Conservation (phyloP, 352 stramenopile genomes). For the Phytophthora constricta region DNA sequence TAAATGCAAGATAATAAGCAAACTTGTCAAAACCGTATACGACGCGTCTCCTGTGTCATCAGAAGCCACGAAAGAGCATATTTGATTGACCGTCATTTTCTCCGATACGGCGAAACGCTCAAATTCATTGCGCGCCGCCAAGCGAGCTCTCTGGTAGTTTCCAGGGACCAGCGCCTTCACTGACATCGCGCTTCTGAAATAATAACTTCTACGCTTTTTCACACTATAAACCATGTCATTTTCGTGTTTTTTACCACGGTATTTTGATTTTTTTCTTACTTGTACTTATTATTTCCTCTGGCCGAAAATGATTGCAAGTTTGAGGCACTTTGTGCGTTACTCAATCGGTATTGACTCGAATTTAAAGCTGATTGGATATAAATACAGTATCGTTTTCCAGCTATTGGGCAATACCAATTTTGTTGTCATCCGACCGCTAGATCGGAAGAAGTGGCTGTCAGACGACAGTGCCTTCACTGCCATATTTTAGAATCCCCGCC, state of each 20-base stretch:
- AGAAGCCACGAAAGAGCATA: neutral
- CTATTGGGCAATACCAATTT: slow-evolving; percentile 3
- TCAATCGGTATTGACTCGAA: no score
- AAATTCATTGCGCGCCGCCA: neutral
- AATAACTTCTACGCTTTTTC: no score
- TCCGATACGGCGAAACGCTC: neutral
- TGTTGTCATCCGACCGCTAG: neutral
- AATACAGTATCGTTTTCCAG: no score
- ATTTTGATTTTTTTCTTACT: no score
- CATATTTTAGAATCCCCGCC: neutral
- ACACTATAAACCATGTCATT: no score
- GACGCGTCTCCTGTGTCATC: neutral
- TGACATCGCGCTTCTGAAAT: no score
- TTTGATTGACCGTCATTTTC: neutral
- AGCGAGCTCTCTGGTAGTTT: neutral
- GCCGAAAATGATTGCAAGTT: no score
- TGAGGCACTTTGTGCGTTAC: no score
- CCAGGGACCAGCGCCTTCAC: neutral
- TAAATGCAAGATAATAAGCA: neutral
- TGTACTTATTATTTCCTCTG: no score
- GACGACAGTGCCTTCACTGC: neutral
- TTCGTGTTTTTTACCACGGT: no score
- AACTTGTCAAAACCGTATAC: neutral
- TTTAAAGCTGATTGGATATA: no score
- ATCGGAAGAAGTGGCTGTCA: neutral